Conservation (phyloP, 2,329 filamentous ascomycete genomes). For the Penicillium sp. region DNA sequence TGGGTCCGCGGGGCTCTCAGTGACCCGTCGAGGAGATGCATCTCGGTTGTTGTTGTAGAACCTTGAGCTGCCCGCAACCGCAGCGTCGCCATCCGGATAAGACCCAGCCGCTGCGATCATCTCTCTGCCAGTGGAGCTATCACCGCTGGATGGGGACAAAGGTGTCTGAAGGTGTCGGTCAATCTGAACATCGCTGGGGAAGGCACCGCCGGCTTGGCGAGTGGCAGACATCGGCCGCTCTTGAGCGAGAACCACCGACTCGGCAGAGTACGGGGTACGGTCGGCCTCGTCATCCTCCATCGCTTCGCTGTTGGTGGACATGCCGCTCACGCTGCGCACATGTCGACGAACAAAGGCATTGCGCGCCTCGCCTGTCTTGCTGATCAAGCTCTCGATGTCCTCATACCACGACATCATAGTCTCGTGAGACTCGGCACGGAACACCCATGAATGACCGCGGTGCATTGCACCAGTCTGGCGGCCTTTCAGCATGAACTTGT, state of each 20-base stretch:
- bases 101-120: conserved; percentile 59
- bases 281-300: conserved; percentile 73
- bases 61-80: conserved; percentile 37
- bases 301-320: conserved; percentile 68
- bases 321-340: conserved; percentile 70
- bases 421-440: conserved; percentile 70
- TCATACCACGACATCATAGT: conserved; percentile 98
- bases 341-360: conserved; percentile 85
- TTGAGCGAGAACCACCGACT: conserved; percentile 41
- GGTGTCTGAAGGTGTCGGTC: conserved; percentile 79
- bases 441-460: conserved; percentile 68
- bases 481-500: conserved; percentile 97
- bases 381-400: conserved; percentile 84
- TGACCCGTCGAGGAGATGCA: conserved; percentile 14
- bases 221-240: conserved; percentile 40
- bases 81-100: conserved; percentile 49
- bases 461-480: conserved; percentile 92
- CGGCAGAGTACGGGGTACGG: conserved; percentile 62
- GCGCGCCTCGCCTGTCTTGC: conserved; percentile 83
- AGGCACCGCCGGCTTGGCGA: conserved; percentile 88
- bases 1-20: conserved; percentile 6
- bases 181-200: conserved; percentile 89
- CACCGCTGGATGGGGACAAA: conserved; percentile 75
- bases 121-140: conserved; percentile 68
- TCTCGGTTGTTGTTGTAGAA: conserved; percentile 24